Evolutionary conservation across 2,329 filamentous ascomycete species (phyloP), one percentile per base, ranked within the genome.

Genomic region (Emmonsiellopsis sp.): DNA sequence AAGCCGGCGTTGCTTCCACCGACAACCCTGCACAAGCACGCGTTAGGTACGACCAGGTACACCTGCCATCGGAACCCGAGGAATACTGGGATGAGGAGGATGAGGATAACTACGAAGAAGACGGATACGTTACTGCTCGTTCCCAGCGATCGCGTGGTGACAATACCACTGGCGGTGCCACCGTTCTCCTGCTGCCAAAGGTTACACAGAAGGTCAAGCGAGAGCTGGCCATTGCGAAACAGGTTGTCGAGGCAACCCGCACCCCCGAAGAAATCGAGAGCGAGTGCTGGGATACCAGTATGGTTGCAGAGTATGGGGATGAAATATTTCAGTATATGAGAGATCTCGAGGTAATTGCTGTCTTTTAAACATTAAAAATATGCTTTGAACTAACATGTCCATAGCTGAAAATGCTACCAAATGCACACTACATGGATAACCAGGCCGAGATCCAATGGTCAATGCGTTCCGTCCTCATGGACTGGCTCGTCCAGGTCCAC

Each of bases 361-460:
- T 36, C 8, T 42, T 39, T 31, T 50, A 33, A 31, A n/a, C 17
- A 32, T 37, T 11, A 47, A 32, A 27, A 10, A 31, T 48, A 33
- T 45, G n/a, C 13, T 13, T 7, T 42, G 6, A 51, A 47, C 63
- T 71, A 42, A 66, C 57, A 32, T 48, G 33, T 10, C 33, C 17
- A 54, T 65, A 89, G 87, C 81, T 78, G 68, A 84, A 78, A 61
- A 87, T 96, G 82, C 77, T 91, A 42, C 93, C 93, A 1, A 91
- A 93, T 64, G 79, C 89, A 3, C 83, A 93, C 68, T 98, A 98
- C 77, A 98, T 98, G 92, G 89, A 95, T 57, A 84, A 87, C 60
- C 93, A 98, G 69, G 85, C 86, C n/a, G 92, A 97, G 70, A 94
- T 98, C 54, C 88, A 95, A 67, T 98, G 93, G 93, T 95, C 91